Evolutionary conservation across 345 rosid species (phyloP), one percentile per base, ranked within the genome.

Genomic region (Carallia pectinifolia): DNA sequence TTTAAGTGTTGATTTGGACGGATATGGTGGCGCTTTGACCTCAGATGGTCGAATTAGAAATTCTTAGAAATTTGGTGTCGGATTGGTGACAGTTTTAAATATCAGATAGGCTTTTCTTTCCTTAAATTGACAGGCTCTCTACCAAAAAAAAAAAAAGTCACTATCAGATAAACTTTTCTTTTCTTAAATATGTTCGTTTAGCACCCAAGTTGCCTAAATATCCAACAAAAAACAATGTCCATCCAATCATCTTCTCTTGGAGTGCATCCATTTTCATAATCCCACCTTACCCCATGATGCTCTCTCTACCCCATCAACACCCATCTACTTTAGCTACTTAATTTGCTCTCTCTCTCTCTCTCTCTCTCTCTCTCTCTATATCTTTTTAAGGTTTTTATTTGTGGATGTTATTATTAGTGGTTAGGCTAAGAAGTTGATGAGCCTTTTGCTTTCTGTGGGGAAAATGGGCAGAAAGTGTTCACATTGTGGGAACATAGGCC

Each of bases 401-500:
- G 47, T 66, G 56, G 38, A 48, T 58, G 60, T 53, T 37, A 53
- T 36, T 68, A 61, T 27, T 40, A 53, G 61, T 56, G 50, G 12
- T 54, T 7, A 56, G 72, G 73, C 40, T 40, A 36, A 68, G 75
- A 65, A 72, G 50, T n/a, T 18, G 31, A 56, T 23, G 23, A 23
- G 23, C 23, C 23, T 33, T 4, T 56, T 9, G 36, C 23, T 65
- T 53, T 75, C 80, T 80, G 79, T 64, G 74, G 53, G 56, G 64
- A 71, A 79, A 66, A 88, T 88, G 92, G 87, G 87, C 78, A 88
- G 92, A 63, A 88, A 84, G 68, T 88, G 93, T 80, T 88, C 93
- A 65, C 89, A 83, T 66, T 88, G 90, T 62, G 87, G 90, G 56
- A 86, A 81, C 82, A 74, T 63, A 7, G 93, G 93, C 53, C 93